Evolutionary conservation across 1,284 basidiomycete species (phyloP), one percentile per base, ranked within the genome.

Genomic region (Tilletia caries): DNA sequence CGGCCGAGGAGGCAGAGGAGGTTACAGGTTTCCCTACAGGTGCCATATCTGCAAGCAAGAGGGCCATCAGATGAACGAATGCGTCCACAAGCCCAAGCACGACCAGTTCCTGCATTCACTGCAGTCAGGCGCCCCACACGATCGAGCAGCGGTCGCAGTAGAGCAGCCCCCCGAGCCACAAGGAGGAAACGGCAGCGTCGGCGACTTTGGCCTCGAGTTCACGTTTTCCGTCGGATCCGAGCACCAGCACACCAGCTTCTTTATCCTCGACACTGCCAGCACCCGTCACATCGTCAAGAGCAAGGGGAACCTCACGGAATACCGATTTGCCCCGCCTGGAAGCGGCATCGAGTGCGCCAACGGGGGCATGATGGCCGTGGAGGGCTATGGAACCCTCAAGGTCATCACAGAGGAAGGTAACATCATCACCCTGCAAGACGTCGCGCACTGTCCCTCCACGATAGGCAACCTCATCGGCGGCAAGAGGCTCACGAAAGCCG

Each of bases 401-500:
- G 54, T 58, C 54, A 13, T 27, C 25, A 58, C 54, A 3, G 54
- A 60, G 54, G 25, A 60, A 20, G 54, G 54, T 18, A 32, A 60
- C 25, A 18, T 18, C 23, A 60, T 60, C 54, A 60, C 29, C 15
- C 20, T 60, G 25, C 23, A 25, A 25, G 54, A 60, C 23, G 54
- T 60, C 32, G 54, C 54, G 23, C 54, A 60, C 32, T 60, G 54
- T 20, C 54, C 54, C 10, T 29, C 25, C 13, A 27, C 29, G 10
- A 58, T 58, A 2, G 54, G 25, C 25, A 60, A 60, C 54, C 29
- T 60, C 25, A 60, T 60, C 29, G 54, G 54, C 8, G 54, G 54
- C 54, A 60, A 60, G 54, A 25, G 54, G 10, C 54, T 60, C 54
- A 60, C 54, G n/a, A 60, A 60, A 3, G 54, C 25, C 29, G 54